Evolutionary conservation across 768 basidiomycete genomes (phyloP), one percentile per base, ranked within the genome.

Genomic region (Boletus fagicola): DNA sequence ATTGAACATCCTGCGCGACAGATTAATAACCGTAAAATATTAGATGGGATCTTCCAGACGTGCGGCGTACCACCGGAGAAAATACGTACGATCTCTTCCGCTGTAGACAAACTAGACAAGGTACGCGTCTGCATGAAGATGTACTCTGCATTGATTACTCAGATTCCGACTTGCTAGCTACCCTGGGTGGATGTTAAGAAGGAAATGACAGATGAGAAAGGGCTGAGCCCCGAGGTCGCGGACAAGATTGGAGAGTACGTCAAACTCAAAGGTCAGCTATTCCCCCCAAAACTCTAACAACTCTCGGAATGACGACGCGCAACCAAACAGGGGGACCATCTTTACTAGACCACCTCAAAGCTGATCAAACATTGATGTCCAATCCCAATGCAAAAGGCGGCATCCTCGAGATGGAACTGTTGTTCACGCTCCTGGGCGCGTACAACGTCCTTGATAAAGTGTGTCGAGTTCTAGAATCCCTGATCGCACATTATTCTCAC

Each of bases 91-190:
- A 98, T 98, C 61, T 96, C 94, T 0, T 95, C 92, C 16, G 96
- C 97, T 0, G 96, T 98, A 11, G 97, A 99, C 74, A 99, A 98
- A 72, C 83, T 99, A 12, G 97, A 99, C 80, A 99, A 98, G 84
- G 90, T 90, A 28, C 75, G 65, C 18, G 18, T 28, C 13, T 22
- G 18, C 18, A 38, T 39, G 15, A 39, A 30, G 35, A 52, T 11
- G 48, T 47, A 42, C 40, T 4, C 22, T 28, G 11, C 12, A 6
- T 47, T 40, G 10, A 40, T 50, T 43, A 45, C 50, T 47, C 33
- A 22, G 28, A 22, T 6, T 42, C 0, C 8, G 26, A 1, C 15
- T 28, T 54, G 18, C 0, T 59, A 94, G 92, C 74, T 88, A 24
- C 83, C 96, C 0, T 99, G 97, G 96, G 66, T 71, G 2, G 94